phyloP scores from a whole-genome alignment of 768 basidiomycete genomes.

The Suillus lakei region DNA sequence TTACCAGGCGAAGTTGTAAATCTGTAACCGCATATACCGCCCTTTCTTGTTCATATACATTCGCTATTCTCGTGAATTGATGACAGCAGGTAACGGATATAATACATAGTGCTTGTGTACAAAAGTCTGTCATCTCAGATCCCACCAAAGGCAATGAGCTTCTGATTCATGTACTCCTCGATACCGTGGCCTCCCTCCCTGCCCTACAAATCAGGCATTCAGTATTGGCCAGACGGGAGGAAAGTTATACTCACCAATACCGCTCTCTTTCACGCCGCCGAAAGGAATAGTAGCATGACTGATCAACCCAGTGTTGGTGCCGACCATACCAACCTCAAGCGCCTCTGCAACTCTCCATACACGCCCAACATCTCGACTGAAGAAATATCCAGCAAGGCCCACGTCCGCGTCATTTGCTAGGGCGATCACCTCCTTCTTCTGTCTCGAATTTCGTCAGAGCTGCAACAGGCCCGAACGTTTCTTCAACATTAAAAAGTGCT shows the following conservation, averaged over 20 bases:
- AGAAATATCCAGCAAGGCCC: conserved; percentile 96
- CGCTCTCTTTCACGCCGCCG: conserved; percentile 92
- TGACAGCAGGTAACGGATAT: background rate
- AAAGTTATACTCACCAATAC: conserved; percentile 50
- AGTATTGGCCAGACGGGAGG: conserved; percentile 1
- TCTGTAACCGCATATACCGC: background rate
- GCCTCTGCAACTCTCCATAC: conserved; percentile 95
- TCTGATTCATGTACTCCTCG: conserved; percentile 84
- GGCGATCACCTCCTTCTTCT: conserved; percentile 88
- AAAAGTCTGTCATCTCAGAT: conserved; percentile 37
- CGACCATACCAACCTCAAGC: conserved; percentile 94
- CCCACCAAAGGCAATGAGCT: conserved; percentile 83
- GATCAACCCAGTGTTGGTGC: conserved; percentile 79
- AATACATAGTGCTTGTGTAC: conserved; percentile 7
- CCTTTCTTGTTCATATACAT: background rate
- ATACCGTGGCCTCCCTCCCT: conserved; percentile 92
- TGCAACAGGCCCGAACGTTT: conserved; percentile 95
- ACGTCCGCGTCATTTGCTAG: conserved; percentile 84
- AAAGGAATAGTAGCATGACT: conserved; percentile 85
- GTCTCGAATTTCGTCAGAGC: conserved; percentile 89
- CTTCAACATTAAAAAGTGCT: conserved; percentile 75
- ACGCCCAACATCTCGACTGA: conserved; percentile 81
- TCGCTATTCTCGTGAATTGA: background rate
- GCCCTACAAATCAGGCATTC: conserved; percentile 44
- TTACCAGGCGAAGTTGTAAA: conserved; percentile 48